A percentile compares a stretch with the other conserved stretches of the same genome.
phyloP scores from a whole-genome alignment of 1,284 basidiomycete genomes.

The Ustilago xerochloae region DNA sequence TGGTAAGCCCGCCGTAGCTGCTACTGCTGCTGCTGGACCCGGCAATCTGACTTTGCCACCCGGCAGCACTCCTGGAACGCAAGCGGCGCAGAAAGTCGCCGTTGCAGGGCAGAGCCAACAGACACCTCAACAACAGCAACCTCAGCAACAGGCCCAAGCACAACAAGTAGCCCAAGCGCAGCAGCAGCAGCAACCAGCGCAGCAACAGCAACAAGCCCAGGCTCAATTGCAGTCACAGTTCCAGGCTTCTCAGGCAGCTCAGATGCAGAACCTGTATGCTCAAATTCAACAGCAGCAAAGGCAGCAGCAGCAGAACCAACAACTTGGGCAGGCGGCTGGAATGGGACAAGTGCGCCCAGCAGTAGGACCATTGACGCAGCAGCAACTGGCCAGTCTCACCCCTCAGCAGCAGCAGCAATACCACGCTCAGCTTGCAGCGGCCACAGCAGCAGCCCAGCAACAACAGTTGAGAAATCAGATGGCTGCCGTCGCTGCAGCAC shows the following conservation, averaged over 20 bases:
- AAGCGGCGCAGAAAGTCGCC: constrained; percentile 19
- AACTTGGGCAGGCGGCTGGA: constrained; percentile 16
- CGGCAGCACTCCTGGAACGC: constrained; percentile 18
- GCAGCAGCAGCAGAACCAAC: constrained; percentile 35
- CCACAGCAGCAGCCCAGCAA: constrained; percentile 45
- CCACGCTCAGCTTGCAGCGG: constrained; percentile 39
- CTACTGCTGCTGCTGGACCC: background rate
- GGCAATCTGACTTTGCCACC: constrained; percentile 13
- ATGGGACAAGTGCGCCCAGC: constrained; percentile 29
- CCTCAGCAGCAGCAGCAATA: constrained; percentile 49
- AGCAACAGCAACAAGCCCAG: constrained; percentile 30
- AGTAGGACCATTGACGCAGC: constrained; percentile 32
- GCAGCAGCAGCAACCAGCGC: constrained; percentile 20
- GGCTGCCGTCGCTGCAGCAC: constrained; percentile 38
- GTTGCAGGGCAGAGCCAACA: constrained; percentile 9
- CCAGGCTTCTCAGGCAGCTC: constrained; percentile 35
- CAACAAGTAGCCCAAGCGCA: constrained; percentile 23
- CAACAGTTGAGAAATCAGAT: constrained; percentile 47
- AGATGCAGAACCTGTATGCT: constrained; percentile 48
- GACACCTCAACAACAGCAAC: constrained; percentile 16
- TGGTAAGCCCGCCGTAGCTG: constrained; percentile 15
- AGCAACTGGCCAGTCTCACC: constrained; percentile 35
- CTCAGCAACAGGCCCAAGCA: constrained; percentile 15
- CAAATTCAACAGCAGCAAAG: constrained; percentile 50
- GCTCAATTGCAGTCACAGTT: constrained; percentile 22